phyloP scores from a whole-genome alignment of 164 flowering plant genomes.

The Dillenia turbinata region DNA sequence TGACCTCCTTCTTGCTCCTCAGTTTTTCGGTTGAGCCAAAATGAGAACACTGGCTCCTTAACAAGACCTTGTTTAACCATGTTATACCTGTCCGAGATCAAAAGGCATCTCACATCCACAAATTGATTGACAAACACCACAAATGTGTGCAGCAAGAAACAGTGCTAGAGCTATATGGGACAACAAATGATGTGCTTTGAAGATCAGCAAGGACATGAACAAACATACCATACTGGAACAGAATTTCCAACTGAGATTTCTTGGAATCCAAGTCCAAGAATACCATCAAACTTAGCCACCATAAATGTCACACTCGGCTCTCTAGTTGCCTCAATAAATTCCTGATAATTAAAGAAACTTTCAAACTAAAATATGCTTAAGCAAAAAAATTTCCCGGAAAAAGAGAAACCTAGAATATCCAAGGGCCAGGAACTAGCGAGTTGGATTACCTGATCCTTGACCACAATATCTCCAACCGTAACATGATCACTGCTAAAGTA shows the following conservation, averaged over 20 bases:
- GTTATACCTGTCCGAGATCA: slow-evolving; percentile 54
- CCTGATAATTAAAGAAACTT: slow-evolving; percentile 29
- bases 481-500: slow-evolving; percentile 75
- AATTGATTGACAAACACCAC: too few species aligned
- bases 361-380: background rate
- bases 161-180: too few species aligned
- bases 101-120: too few species aligned
- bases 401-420: background rate
- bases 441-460: slow-evolving; percentile 59
- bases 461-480: slow-evolving; percentile 66
- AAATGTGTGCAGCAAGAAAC: too few species aligned
- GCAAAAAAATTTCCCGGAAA: too few species aligned
- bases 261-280: slow-evolving; percentile 89
- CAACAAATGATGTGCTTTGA: too few species aligned
- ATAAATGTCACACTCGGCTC: slow-evolving; percentile 78
- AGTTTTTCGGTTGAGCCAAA: slow-evolving; percentile 74
- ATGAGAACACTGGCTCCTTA: slow-evolving; percentile 70
- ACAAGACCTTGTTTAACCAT: slow-evolving; percentile 79
- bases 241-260: slow-evolving; percentile 82
- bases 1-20: slow-evolving; percentile 82
- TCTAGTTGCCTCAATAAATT: slow-evolving; percentile 82
- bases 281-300: slow-evolving; percentile 91
- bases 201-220: background rate
- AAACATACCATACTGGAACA: slow-evolving; percentile 72
- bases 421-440: background rate